Evolutionary conservation across 345 rosid species (phyloP).

Genomic region (Eucalyptus curtisii): DNA sequence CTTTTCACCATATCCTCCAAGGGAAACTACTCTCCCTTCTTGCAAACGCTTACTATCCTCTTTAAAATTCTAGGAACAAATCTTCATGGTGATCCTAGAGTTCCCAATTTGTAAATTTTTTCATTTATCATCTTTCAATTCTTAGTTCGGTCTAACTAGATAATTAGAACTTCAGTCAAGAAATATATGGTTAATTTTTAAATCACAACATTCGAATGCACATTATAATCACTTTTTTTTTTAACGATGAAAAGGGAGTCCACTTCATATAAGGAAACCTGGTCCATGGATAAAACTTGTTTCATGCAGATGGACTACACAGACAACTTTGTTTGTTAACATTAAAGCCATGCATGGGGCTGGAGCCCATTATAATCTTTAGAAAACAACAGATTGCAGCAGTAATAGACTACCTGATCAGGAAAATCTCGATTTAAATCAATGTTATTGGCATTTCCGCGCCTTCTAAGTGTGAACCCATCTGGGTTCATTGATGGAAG

Average conservation of each 20-base stretch:
- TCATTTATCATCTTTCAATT: neutral
- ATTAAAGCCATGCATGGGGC: neutral
- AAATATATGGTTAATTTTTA: neutral
- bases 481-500: slow-evolving; percentile 96
- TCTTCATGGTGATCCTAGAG: neutral
- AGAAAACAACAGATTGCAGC: neutral
- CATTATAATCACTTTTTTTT: neutral
- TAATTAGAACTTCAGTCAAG: neutral
- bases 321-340: neutral
- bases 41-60: neutral
- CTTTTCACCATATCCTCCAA: neutral
- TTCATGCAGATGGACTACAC: neutral
- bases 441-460: slow-evolving; percentile 75
- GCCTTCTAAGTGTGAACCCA: slow-evolving; percentile 59
- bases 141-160: neutral
- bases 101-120: neutral
- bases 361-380: neutral
- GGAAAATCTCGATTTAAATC: slow-evolving; percentile 97
- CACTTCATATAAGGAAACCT: neutral
- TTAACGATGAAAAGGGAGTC: neutral
- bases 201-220: neutral
- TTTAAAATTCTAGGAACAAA: neutral
- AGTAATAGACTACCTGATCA: slow-evolving; percentile 59
- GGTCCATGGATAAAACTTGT: neutral
- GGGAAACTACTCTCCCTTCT: neutral